Base-by-base conservation (phyloP, 2,329 filamentous ascomycete genomes). In the Ceratocystis smalleyi region DNA sequence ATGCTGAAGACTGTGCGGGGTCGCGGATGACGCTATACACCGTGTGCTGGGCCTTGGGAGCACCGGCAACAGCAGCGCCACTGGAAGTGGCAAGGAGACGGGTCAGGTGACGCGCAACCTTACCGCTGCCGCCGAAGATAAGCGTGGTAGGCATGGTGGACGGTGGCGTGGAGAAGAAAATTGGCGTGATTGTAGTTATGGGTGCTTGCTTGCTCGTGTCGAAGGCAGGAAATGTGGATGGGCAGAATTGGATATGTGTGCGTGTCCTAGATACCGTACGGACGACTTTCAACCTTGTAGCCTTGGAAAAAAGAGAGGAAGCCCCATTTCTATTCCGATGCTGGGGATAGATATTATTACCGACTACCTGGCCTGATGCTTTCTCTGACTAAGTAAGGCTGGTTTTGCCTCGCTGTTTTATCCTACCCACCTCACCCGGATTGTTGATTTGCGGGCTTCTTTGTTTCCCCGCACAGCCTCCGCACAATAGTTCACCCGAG, bases 1-100 rank as follows among this genome's bases (percentile, higher is more conserved):
- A 71, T n/a, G 70, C 69, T 45, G 71, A 55, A 32, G 68, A 65
- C 68, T 77, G 76, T 12, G 71, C 70, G 12, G 68, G 63, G 63
- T 68, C 69, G 49, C 71, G 71, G 68, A 72, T 71, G 64, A 72
- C 66, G 65, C 68, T 69, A 68, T 70, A 67, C 43, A 72, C 68
- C 55, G 67, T 69, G 64, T 68, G 65, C 19, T 40, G 35, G 61
- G 30, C 35, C 66, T 67, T 59, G 67, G 66, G 27, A 61, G 63
- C 19, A 63, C 45, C 32, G 60, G 27, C n/a, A n/a, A 30, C 27
- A 7, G 27, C 17, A 30, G 27, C 17, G n/a, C 12, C 10, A 7
- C 22, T 6, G 8, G 54, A 24, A 8, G 15, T 35, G 8, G 3
- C 15, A 5, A 71, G 68, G 43, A 70, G 66, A 17, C 59, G 63